Base-by-base conservation (phyloP, 225 moss, liverwort and hornwort species). In the Antitrichia curtipendula region DNA sequence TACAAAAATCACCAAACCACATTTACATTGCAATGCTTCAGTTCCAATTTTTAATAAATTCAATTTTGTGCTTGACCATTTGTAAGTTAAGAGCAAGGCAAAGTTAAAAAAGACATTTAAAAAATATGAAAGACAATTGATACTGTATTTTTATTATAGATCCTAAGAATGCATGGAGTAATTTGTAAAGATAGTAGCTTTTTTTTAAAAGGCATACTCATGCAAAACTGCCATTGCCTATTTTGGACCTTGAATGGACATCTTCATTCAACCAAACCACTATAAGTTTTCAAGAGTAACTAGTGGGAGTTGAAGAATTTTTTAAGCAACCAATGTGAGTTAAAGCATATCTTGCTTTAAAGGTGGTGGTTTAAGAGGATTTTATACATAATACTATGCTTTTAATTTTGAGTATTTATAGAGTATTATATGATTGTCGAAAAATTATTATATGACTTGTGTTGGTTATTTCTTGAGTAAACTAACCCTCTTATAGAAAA, bases 191-290 rank as follows among this genome's bases (percentile, higher is more conserved):
- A 69, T 69, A 69, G 8, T 0, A 13, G 8, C 7, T 69, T 69
- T 69, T 40, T 40, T 40, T 40, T 22, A 2, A 36, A 38, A 40
- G 13, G 0, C 24, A 8, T 23, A 69, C 0, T 24, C 14, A 24
- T 23, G 12, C 5, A 40, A 14, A 69, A 13, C 13, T 4, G 4
- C 4, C 22, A 38, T 0, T 4, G 0, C 21, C 4, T 1, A 6
- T 23, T 68, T 40, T 68, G 38, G 10, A 65, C 20, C 65, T 36
- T 6, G 21, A 56, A 21, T 56, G 8, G 9, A 2, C 20, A 20
- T 3, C 56, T 22, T 21, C 56, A 56, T 56, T 56, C 22, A 56
- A 4, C 56, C 56, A 56, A 56, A 56, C 21, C 21, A 56, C 56
- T 56, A 56, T 9, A 56, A 56, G 22, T 3, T 56, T 8, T 56